Evolutionary conservation across 768 basidiomycete genomes (phyloP), one percentile per base, ranked within the genome.

Genomic region (Russula sp.): DNA sequence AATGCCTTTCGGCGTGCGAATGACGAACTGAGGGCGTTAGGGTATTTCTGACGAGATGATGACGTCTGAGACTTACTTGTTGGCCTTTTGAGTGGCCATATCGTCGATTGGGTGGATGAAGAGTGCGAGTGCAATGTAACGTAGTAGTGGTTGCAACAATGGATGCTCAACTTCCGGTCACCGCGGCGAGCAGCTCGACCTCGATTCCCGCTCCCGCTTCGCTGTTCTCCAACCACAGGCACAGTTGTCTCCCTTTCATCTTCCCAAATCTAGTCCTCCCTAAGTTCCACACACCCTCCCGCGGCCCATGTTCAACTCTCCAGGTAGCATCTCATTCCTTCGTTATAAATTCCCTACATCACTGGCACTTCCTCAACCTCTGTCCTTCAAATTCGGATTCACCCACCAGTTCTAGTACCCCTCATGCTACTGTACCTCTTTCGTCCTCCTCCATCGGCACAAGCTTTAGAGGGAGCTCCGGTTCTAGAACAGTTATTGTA

Each of bases 1-100:
- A 75, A 70, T 7, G 73, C 70, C 71, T 79, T 79, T 61, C 77
- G 75, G 72, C 74, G 62, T 69, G 71, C 67, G 70, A 78, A 73
- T 73, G 80, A 66, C 65, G 74, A 59, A 73, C 79, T 75, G 18
- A 20, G 49, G 75, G 60, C 59, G 54, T 59, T 56, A 60, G 48
- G n/a, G 32, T 54, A 14, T 16, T 20, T n/a, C 20, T 34, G 46
- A 13, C 47, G 43, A 47, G 45, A 32, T 29, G 25, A 38, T 6
- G 25, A 16, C n/a, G 47, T 25, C 22, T 5, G 54, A 39, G 32
- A 66, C 64, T 11, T 49, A 67, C 66, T 55, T 58, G 20, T 35
- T 59, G 64, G 60, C 60, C 65, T 42, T 67, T 46, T 52, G 56
- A 32, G 66, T 41, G 65, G 66, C 66, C 64, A 66, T 66, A 60